These are phyloP conservation scores for Leccinum laetum DNA, from an alignment of 1,284 basidiomycete genomes.

Conservation along the genomic window DNA sequence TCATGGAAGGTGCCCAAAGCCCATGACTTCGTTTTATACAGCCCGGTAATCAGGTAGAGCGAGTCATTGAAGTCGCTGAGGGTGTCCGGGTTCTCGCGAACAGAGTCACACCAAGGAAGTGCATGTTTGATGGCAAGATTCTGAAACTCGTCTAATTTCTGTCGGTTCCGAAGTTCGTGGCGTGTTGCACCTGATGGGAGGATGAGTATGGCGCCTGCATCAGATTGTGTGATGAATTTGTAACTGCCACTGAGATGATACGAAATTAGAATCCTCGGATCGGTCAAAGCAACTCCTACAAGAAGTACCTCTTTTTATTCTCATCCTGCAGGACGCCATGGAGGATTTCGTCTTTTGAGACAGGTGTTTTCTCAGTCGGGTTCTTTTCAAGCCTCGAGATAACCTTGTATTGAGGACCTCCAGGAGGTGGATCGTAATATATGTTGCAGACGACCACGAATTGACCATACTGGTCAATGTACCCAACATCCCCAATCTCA, in stretches of 20 bases:
- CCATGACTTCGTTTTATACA: conserved; percentile 7
- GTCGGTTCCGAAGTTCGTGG: background rate
- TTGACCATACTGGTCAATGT: conserved; percentile 1
- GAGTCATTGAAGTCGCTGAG: background rate
- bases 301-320: background rate
- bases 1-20: conserved; percentile 7
- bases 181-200: conserved; percentile 6
- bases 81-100: background rate
- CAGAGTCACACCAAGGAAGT: conserved; percentile 2
- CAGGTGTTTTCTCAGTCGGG: background rate
- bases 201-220: conserved; percentile 9
- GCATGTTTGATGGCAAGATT: conserved; percentile 1
- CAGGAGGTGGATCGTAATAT: background rate
- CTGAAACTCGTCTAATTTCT: background rate
- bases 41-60: conserved; percentile 11
- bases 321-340: background rate
- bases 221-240: conserved; percentile 1
- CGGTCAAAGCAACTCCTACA: background rate
- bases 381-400: background rate
- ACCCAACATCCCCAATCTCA: conserved; percentile 14
- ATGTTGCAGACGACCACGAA: conserved; percentile 8
- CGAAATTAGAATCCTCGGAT: background rate
- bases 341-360: background rate
- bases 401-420: background rate
- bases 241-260: background rate